Conservation (phyloP, 108 stramenopile species). For the Skeletonema menzelii region DNA sequence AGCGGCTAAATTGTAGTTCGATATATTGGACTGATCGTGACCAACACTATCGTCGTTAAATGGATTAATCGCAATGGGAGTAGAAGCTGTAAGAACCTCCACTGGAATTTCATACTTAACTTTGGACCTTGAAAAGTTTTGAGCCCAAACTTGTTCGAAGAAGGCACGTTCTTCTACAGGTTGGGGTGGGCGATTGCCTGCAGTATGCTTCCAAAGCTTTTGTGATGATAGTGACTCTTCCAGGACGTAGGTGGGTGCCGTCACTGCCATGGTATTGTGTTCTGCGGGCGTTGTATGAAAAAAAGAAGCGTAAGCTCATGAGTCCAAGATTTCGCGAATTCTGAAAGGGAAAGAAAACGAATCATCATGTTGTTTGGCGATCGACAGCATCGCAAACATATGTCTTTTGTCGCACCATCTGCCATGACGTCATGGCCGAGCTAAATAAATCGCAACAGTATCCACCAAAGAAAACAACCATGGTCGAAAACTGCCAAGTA, state of each 20-base stretch:
- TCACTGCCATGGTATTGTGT: slow-evolving; percentile 72
- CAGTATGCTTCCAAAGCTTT: slow-evolving; percentile 90
- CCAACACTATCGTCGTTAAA: slow-evolving; percentile 76
- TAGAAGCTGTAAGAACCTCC: slow-evolving; percentile 79
- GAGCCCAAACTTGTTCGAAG: slow-evolving; percentile 92
- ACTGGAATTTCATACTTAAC: slow-evolving; percentile 78
- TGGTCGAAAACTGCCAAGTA: background rate
- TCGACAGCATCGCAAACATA: background rate
- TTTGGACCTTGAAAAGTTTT: slow-evolving; percentile 88
- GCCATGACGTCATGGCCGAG: background rate
- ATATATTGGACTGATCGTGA: slow-evolving; percentile 15
- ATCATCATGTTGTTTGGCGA: background rate
- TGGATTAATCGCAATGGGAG: slow-evolving; percentile 75
- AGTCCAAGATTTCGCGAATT: background rate
- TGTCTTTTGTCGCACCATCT: background rate
- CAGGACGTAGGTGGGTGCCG: slow-evolving; percentile 91
- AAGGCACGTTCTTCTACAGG: slow-evolving; percentile 89
- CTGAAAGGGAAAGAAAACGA: background rate
- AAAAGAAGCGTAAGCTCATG: no score
- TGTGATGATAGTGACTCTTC: slow-evolving; percentile 85
- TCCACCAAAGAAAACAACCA: slow-evolving; percentile 1
- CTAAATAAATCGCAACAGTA: slow-evolving; percentile 6
- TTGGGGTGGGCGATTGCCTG: slow-evolving; percentile 92
- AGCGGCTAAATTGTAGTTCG: slow-evolving; percentile 45
- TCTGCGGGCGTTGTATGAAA: slow-evolving; percentile 24